phyloP scores from a whole-genome alignment of 2,329 filamentous ascomycete genomes.

The Claviceps sp. region DNA sequence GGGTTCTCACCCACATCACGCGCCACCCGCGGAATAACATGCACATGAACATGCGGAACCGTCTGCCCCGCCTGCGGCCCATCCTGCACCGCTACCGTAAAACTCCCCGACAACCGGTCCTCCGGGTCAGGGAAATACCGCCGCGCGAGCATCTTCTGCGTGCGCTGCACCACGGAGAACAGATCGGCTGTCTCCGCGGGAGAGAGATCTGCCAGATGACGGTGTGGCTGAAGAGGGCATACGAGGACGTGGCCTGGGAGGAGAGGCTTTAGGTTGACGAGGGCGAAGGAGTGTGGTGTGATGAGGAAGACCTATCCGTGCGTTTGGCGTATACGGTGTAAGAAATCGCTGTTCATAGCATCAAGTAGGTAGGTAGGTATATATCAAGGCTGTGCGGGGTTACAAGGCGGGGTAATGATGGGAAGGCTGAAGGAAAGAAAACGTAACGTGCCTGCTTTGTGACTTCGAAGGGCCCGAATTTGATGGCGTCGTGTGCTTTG shows the following conservation, averaged over 20 bases:
- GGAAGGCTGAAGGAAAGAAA: not conserved
- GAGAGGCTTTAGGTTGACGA: conserved; percentile 92
- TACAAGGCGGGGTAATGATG: not conserved
- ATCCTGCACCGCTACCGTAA: conserved; percentile 95
- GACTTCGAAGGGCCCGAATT: conserved; percentile 66
- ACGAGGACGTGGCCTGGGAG: conserved; percentile 88
- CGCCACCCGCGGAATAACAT: conserved; percentile 64
- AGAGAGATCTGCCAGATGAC: conserved; percentile 63
- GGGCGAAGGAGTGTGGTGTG: conserved; percentile 66
- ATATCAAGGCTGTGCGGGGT: no score
- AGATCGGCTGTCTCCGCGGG: conserved; percentile 63
- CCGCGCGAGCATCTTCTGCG: conserved; percentile 59
- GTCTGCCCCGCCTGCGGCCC: conserved; percentile 84
- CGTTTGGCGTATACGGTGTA: no score
- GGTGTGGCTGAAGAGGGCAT: conserved; percentile 57
- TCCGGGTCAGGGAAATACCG: conserved; percentile 39
- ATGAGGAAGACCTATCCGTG: conserved; percentile 64
- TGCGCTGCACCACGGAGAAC: conserved; percentile 72
- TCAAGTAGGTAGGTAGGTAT: no score
- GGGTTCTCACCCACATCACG: conserved; percentile 30
- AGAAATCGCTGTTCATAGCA: no score
- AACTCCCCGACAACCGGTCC: conserved; percentile 41
- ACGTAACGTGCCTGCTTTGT: conserved; percentile 48
- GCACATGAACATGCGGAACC: conserved; percentile 84
- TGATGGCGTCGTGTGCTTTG: conserved; percentile 25